A percentile compares a stretch with the other conserved stretches of the same genome.
Conservation (phyloP, 192 early-diverging fungal species). For the Backusella australiensis region DNA sequence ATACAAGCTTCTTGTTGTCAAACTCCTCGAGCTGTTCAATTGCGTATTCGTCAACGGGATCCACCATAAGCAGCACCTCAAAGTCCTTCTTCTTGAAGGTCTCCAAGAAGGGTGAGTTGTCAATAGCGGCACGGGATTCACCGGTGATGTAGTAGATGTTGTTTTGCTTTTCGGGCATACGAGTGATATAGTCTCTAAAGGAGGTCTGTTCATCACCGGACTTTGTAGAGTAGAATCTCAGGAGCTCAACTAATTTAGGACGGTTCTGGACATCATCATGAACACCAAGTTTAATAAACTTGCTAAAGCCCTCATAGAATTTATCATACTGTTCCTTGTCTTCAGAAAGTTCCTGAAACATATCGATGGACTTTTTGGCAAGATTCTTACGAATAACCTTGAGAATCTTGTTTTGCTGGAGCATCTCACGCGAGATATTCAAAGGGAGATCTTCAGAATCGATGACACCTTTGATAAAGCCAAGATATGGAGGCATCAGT, state of each 20-base stretch:
- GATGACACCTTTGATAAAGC: constrained; percentile 99
- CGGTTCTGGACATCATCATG: constrained; percentile 99
- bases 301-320: constrained; percentile 99
- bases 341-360: constrained; percentile 96
- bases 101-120: constrained; percentile 98
- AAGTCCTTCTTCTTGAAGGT: constrained; percentile 98
- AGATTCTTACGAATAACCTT: constrained; percentile 99
- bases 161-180: constrained; percentile 99
- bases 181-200: constrained; percentile 99
- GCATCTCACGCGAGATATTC: constrained; percentile 99
- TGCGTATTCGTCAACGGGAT: constrained; percentile 99
- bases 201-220: constrained; percentile 97
- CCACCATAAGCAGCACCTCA: constrained; percentile 97
- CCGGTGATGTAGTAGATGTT: constrained; percentile 99
- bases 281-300: constrained; percentile 99
- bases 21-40: constrained; percentile 98
- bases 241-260: constrained; percentile 92
- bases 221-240: constrained; percentile 98
- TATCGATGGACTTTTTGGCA: constrained; percentile 98
- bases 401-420: constrained; percentile 99
- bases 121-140: constrained; percentile 88
- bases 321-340: constrained; percentile 99
- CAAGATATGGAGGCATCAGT: constrained; percentile 98
- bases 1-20: constrained; percentile 98
- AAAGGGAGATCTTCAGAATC: constrained; percentile 99